These are phyloP conservation scores for Aspergillus sp. DNA, from an alignment of 2,329 filamentous ascomycete species.

Conservation along the genomic window DNA sequence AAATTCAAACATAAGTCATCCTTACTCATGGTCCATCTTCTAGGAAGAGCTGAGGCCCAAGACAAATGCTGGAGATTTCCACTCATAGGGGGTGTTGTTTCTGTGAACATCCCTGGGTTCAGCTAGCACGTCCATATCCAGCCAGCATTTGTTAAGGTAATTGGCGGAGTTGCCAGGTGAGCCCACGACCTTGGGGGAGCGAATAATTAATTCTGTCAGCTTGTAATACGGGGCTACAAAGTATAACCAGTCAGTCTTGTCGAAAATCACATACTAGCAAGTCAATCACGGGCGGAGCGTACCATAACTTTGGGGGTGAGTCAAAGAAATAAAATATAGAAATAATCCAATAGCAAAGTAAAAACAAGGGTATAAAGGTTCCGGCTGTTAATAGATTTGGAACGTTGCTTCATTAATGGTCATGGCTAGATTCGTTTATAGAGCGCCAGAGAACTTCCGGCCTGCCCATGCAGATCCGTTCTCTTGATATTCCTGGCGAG, in stretches of 20 bases:
- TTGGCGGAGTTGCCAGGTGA: neutral
- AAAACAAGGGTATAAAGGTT: neutral
- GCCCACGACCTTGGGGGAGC: neutral
- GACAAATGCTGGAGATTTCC: neutral
- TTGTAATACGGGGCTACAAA: too few relatives aligned
- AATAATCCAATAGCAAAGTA: neutral
- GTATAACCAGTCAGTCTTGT: too few relatives aligned
- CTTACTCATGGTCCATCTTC: neutral
- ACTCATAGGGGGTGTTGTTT: neutral
- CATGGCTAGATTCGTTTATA: conserved; percentile 12
- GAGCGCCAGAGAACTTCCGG: conserved; percentile 62
- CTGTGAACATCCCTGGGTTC: neutral
- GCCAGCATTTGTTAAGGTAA: neutral
- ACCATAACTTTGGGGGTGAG: too few relatives aligned
- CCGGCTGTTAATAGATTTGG: neutral
- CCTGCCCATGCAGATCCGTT: conserved; percentile 73
- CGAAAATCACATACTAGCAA: too few relatives aligned
- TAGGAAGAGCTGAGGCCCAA: neutral
- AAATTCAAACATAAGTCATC: neutral
- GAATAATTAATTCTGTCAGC: neutral
- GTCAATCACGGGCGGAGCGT: too few relatives aligned
- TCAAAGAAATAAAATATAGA: neutral
- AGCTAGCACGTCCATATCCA: neutral
- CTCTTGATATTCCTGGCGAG: conserved; percentile 87
- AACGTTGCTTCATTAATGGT: neutral